Evolutionary conservation across 2,329 filamentous ascomycete genomes (phyloP), one percentile per base, ranked within the genome.

Genomic region (Coniochaeta pulveracea): DNA sequence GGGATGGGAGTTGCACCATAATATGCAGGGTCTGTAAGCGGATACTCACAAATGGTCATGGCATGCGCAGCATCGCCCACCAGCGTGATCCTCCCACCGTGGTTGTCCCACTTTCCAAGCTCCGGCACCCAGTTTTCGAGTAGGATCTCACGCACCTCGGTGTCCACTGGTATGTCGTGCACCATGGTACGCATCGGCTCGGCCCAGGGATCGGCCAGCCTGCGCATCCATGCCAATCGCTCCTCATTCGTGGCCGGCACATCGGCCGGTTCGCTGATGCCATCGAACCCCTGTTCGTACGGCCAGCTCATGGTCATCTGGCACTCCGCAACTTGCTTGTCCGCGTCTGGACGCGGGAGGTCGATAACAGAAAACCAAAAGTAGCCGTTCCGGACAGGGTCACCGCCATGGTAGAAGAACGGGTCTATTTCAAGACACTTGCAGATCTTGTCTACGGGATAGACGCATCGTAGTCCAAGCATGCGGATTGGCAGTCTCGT

Each of bases 21-120:
- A n/a, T n/a, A n/a, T n/a, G n/a, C n/a, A n/a, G n/a, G n/a, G n/a
- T n/a, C n/a, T n/a, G n/a, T n/a, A n/a, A n/a, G n/a, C n/a, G n/a
- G n/a, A n/a, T n/a, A n/a, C n/a, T n/a, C n/a, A n/a, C n/a, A n/a
- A 1, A 68, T 67, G 1, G 64, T 63, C 68, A 74, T 73, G 15
- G 75, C 44, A 47, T 78, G 72, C 6, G 72, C 72, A 1, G 72
- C 67, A 42, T 78, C 72, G 5, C 74, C 74, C 17, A 76, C 56
- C 10, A 75, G 45, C 0, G 73, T 75, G 4, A 69, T 45, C 1
- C 70, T 69, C 5, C 52, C 46, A 12, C 51, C 53, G 30, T 64
- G 57, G 25, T 56, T 38, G 69, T 71, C 77, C 3, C 43, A 47
- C 28, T 58, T 47, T 2, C 64, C 64, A 2, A 66, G 47, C 0